Percentiles rank a stretch among this genome's conserved stretches.
Evolutionary conservation across 768 basidiomycete genomes (phyloP).

Genomic region (Trametes cingulata): DNA sequence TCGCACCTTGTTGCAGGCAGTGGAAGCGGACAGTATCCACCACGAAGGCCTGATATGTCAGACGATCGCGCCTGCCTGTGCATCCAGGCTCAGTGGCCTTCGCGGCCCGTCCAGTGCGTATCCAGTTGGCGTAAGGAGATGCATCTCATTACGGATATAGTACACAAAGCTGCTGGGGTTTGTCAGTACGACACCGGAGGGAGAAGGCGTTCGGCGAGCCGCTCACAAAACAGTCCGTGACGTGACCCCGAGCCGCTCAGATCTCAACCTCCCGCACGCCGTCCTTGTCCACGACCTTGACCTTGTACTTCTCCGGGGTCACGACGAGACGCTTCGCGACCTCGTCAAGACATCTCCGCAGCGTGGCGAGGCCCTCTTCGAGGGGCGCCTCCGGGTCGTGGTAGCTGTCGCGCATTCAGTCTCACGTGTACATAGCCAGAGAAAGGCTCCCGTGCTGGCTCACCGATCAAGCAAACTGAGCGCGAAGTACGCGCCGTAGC

Average conservation of each 20-base stretch:
- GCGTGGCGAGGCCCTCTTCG: conserved; percentile 81
- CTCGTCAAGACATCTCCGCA: conserved; percentile 87
- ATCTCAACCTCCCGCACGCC: conserved; percentile 82
- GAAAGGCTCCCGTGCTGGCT: conserved; percentile 21
- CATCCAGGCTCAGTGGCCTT: too few species aligned
- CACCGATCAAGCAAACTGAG: conserved; percentile 90
- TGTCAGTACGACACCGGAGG: too few species aligned
- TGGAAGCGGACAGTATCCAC: too few species aligned
- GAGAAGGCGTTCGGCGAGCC: background rate
- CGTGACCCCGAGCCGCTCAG: conserved; percentile 31
- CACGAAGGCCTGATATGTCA: too few species aligned
- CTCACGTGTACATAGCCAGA: background rate
- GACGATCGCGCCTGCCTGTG: too few species aligned
- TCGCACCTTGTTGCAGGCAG: too few species aligned
- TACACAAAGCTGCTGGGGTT: too few species aligned
- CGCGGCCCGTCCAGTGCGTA: too few species aligned
- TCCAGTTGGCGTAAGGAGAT: too few species aligned
- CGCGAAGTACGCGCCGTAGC: conserved; percentile 92
- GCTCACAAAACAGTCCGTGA: conserved; percentile 5
- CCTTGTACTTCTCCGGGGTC: conserved; percentile 78
- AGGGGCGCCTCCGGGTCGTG: conserved; percentile 85
- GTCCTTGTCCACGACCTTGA: conserved; percentile 91
- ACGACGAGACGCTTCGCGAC: conserved; percentile 83
- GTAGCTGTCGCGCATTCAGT: conserved; percentile 53
- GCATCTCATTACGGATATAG: too few species aligned